Conservation (phyloP, 805 yeast genomes). For the Teunomyces kruisii region DNA sequence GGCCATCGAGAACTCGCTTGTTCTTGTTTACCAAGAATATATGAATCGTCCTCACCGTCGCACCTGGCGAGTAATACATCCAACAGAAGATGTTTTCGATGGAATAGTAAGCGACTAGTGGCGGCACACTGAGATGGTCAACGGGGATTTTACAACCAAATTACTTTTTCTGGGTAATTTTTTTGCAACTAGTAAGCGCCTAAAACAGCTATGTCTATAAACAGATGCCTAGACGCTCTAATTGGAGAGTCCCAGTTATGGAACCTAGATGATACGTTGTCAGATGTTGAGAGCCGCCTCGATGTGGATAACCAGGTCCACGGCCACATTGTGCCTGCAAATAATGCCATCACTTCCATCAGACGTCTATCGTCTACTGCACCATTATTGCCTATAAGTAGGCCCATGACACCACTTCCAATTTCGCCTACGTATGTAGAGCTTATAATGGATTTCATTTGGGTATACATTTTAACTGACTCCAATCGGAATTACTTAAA, state of each 20-base stretch:
- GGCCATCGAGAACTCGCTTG: neutral
- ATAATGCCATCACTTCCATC: neutral
- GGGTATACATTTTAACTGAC: neutral
- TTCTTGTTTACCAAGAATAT: neutral
- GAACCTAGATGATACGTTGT: neutral
- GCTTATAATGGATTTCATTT: neutral
- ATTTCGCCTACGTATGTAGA: neutral
- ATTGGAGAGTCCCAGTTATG: neutral
- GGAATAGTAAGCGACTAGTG: constrained; percentile 11
- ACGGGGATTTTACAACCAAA: neutral
- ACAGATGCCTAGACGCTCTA: neutral
- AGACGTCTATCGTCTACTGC: constrained; percentile 1
- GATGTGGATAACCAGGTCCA: neutral
- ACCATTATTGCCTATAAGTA: neutral
- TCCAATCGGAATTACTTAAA: neutral
- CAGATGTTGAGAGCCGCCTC: neutral
- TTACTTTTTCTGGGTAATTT: neutral
- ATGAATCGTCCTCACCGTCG: neutral
- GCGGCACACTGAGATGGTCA: neutral
- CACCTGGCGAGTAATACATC: neutral
- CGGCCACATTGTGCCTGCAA: neutral
- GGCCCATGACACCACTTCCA: constrained; percentile 43
- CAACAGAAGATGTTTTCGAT: constrained; percentile 2
- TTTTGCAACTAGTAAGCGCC: constrained; percentile 3
- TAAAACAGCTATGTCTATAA: neutral